These are phyloP conservation scores for Botrytis sinoallii DNA, from an alignment of 2,329 filamentous ascomycete genomes.

Conservation along the genomic window DNA sequence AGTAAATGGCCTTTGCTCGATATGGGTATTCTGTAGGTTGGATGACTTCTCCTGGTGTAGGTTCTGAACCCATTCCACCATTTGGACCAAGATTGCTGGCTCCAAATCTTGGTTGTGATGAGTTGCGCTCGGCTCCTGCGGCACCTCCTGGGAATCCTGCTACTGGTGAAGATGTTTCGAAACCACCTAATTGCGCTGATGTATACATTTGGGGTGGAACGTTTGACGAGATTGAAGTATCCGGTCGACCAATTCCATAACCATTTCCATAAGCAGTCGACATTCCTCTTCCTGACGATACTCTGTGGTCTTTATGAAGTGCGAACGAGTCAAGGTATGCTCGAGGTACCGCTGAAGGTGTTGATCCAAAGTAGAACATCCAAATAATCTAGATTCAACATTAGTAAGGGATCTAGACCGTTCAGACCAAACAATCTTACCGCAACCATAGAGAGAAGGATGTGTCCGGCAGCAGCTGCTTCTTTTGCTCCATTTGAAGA, in stretches of 20 bases:
- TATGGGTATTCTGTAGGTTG: slow-evolving; percentile 93
- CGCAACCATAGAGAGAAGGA: slow-evolving; percentile 86
- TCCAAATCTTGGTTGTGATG: slow-evolving; percentile 49
- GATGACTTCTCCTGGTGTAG: slow-evolving; percentile 52
- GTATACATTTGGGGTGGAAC: slow-evolving; percentile 96
- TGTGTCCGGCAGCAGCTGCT: slow-evolving; percentile 88
- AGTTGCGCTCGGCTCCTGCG: slow-evolving; percentile 53
- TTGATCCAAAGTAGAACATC: slow-evolving; percentile 98
- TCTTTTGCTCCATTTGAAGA: slow-evolving; percentile 68
- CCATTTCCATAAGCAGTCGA: slow-evolving; percentile 68
- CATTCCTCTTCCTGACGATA: slow-evolving; percentile 47
- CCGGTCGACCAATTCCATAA: slow-evolving; percentile 71
- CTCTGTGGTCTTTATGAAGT: slow-evolving; percentile 72
- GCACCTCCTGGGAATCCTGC: slow-evolving; percentile 35
- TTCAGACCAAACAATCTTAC: slow-evolving; percentile 52
- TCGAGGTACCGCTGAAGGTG: slow-evolving; percentile 79
- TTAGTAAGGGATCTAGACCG: slow-evolving; percentile 17
- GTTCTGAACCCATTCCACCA: slow-evolving; percentile 36
- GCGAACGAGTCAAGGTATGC: slow-evolving; percentile 95
- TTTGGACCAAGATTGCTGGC: slow-evolving; percentile 36
- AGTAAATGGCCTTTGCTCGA: slow-evolving; percentile 97
- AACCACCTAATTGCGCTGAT: slow-evolving; percentile 88
- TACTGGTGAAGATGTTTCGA: slow-evolving; percentile 91
- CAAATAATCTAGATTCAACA: slow-evolving; percentile 70
- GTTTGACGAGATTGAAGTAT: slow-evolving; percentile 75